A percentile compares a stretch with the other conserved stretches of the same genome.
These are phyloP conservation scores for Rhynchospora breviuscula DNA, from an alignment of 176 grass and related monocot species.

Conservation along the genomic window DNA sequence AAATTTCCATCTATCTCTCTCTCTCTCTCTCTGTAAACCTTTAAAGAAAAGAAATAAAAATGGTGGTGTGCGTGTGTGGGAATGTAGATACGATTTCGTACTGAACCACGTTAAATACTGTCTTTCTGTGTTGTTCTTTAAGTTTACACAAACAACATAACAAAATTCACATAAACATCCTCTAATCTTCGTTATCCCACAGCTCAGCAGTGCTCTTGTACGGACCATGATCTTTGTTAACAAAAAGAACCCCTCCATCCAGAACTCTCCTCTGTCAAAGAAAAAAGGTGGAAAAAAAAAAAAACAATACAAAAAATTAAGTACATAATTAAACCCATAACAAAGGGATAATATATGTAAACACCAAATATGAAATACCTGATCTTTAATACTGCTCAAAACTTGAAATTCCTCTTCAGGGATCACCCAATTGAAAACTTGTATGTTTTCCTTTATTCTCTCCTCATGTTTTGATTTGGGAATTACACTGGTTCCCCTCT, in stretches of 20 bases:
- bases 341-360: not conserved
- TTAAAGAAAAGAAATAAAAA: too few species aligned
- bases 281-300: not conserved
- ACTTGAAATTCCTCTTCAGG: constrained; percentile 53
- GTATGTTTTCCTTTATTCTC: constrained; percentile 72
- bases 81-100: too few species aligned
- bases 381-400: constrained; percentile 71
- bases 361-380: constrained; percentile 9
- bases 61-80: too few species aligned
- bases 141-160: not conserved
- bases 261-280: constrained; percentile 52
- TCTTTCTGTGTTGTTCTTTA: too few species aligned
- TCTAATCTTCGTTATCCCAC: constrained; percentile 67
- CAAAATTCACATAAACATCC: not conserved
- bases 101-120: too few species aligned
- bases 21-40: too few species aligned
- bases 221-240: constrained; percentile 61
- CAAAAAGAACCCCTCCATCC: constrained; percentile 59
- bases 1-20: too few species aligned
- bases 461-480: constrained; percentile 68
- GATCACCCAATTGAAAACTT: constrained; percentile 70
- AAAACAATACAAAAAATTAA: not conserved
- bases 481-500: constrained; percentile 68
- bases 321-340: not conserved
- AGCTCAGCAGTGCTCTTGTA: constrained; percentile 49